Evolutionary conservation across 495 filamentous ascomycete species (phyloP), one percentile per base, ranked within the genome.

Genomic region (Podospora didyma): DNA sequence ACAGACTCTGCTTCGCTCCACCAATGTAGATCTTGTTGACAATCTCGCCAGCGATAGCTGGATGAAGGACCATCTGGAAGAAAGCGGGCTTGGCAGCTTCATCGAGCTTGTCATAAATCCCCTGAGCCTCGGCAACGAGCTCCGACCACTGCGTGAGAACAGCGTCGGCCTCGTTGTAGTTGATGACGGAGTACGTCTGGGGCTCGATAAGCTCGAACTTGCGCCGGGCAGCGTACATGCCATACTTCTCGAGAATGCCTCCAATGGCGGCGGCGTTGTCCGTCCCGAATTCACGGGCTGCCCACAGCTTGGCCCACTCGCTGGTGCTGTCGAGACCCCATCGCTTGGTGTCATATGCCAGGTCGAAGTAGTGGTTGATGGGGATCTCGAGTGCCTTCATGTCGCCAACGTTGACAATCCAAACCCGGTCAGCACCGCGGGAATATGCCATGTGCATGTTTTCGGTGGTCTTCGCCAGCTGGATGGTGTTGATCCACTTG

Each of bases 381-480:
- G 86, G 86, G 24, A 87, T 75, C 69, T 88, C 86, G 6, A 86
- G 71, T 4, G 83, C 80, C 65, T 89, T 89, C 48, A 90, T 70
- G 62, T 91, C 87, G 35, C 88, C 87, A 21, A 91, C 81, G 60
- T 90, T 91, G 63, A 89, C 84, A 42, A 90, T 79, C 88, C 88
- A 90, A 57, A 90, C 87, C 26, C 81, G 73, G 50, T 82, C 75
- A 3, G 88, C 87, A 22, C 82, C 75, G 31, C 85, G 75, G 17
- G 79, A 69, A 55, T 86, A 80, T 0, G 88, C 79, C 31, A 84
- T 73, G 63, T 80, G 72, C 79, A 89, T 85, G 67, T 77, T 83
- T 66, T 88, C 83, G 49, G 76, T 75, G 5, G 83, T 86, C 71
- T 86, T 85, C 64, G 80, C 70, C 5, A 87, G 75, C 62, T 86